phyloP scores from a whole-genome alignment of 2,329 filamentous ascomycete genomes.

The Sclerotinia nivalis region DNA sequence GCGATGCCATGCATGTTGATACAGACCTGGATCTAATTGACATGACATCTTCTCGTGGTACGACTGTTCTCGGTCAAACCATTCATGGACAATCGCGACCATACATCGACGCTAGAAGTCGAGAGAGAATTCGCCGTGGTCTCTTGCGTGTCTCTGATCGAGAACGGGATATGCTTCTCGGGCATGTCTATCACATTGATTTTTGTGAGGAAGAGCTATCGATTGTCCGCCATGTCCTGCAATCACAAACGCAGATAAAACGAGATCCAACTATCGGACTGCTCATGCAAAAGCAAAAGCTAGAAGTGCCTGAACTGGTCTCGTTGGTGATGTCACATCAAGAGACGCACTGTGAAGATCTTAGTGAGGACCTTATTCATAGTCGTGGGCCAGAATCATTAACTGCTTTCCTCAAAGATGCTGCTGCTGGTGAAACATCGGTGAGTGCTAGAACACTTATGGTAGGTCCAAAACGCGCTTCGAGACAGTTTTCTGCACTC shows the following conservation, averaged over 20 bases:
- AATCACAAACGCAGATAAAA: constrained; percentile 1
- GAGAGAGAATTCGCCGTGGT: constrained; percentile 24
- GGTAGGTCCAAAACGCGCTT: constrained; percentile 7
- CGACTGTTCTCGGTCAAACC: background rate
- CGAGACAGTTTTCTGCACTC: constrained; percentile 25
- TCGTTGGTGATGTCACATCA: background rate
- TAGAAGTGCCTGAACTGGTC: constrained; percentile 20
- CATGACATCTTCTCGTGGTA: background rate
- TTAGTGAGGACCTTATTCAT: constrained; percentile 57
- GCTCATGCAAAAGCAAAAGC: constrained; percentile 14
- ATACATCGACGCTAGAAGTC: constrained; percentile 21
- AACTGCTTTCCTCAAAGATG: constrained; percentile 31
- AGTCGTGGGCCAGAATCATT: constrained; percentile 47
- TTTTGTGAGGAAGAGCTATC: constrained; percentile 29
- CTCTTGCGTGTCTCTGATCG: constrained; percentile 18
- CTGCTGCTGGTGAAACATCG: constrained; percentile 20
- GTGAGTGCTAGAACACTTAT: constrained; percentile 13
- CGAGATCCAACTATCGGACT: constrained; percentile 12
- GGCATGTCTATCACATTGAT: constrained; percentile 29
- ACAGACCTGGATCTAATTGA: background rate
- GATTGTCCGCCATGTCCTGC: constrained; percentile 3
- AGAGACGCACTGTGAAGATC: constrained; percentile 25
- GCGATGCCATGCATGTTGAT: background rate
- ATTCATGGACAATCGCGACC: constrained; percentile 17
- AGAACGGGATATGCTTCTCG: constrained; percentile 5